Evolutionary conservation across 768 basidiomycete genomes (phyloP).

Genomic region (Pleurotus giganteus): DNA sequence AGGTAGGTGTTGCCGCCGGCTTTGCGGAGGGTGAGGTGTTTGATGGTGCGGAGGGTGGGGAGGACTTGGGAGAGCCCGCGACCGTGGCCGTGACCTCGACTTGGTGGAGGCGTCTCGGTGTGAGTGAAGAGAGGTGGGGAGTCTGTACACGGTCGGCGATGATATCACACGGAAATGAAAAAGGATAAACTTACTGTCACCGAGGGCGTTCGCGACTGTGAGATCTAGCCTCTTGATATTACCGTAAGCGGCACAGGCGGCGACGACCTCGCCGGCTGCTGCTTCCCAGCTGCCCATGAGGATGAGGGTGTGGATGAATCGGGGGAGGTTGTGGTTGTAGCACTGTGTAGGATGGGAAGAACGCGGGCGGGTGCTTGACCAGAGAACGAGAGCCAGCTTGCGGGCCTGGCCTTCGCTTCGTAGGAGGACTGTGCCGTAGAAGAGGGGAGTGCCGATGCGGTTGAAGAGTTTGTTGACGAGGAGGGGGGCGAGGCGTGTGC

Average conservation of each 20-base stretch:
- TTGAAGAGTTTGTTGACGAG: slow-evolving; percentile 50
- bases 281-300: slow-evolving; percentile 36
- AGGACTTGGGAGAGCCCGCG: slow-evolving; percentile 42
- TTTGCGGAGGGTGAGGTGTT: slow-evolving; percentile 54
- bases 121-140: no score
- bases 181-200: no score
- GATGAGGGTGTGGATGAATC: slow-evolving; percentile 38
- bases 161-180: no score
- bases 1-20: slow-evolving; percentile 46
- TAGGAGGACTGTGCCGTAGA: slow-evolving; percentile 53
- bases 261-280: slow-evolving; percentile 38
- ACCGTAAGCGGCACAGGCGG: slow-evolving; percentile 16
- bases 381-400: slow-evolving; percentile 18
- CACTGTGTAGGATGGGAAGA: no score
- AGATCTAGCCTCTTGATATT: slow-evolving; percentile 33
- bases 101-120: no score
- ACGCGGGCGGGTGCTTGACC: neutral
- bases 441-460: slow-evolving; percentile 55
- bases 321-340: neutral
- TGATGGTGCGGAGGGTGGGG: slow-evolving; percentile 30
- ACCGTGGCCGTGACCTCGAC: slow-evolving; percentile 17
- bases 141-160: no score
- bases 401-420: slow-evolving; percentile 36
- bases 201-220: slow-evolving; percentile 19
- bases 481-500: slow-evolving; percentile 37